Evolutionary conservation across 1,284 basidiomycete species (phyloP).

Genomic region (Ceratobasidium sp.): DNA sequence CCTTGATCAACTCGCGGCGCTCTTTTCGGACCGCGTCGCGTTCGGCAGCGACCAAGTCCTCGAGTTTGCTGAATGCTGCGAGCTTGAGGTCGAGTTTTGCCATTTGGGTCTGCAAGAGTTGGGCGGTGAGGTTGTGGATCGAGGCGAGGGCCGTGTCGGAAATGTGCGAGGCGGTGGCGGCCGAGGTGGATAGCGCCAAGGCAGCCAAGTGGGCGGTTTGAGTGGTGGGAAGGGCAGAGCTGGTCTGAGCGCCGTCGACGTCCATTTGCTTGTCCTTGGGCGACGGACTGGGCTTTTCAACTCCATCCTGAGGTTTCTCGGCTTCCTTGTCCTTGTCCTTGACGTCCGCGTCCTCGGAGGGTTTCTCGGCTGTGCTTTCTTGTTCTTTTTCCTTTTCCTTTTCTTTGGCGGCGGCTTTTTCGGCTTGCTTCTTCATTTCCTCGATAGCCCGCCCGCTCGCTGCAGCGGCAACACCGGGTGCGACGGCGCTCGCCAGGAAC

Average conservation of each 20-base stretch:
- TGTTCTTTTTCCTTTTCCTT: conserved; percentile 48
- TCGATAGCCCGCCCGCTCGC: conserved; percentile 90
- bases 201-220: conserved; percentile 80
- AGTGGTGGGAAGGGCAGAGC: conserved; percentile 66
- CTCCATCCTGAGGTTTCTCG: conserved; percentile 51
- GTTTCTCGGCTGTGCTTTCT: conserved; percentile 43
- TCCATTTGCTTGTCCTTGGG: conserved; percentile 41
- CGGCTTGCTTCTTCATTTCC: conserved; percentile 69
- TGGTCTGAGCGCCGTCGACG: conserved; percentile 40
- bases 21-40: conserved; percentile 48
- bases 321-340: conserved; percentile 44
- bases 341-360: conserved; percentile 42
- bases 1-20: conserved; percentile 16
- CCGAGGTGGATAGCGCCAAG: conserved; percentile 87
- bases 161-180: conserved; percentile 72
- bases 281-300: conserved; percentile 42
- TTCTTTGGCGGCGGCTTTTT: conserved; percentile 51
- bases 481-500: conserved; percentile 92
- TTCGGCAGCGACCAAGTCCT: conserved; percentile 88
- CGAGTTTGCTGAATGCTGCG: conserved; percentile 88
- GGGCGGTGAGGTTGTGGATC: conserved; percentile 80
- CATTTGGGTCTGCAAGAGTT: conserved; percentile 89
- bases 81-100: conserved; percentile 95
- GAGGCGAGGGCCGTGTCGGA: conserved; percentile 64
- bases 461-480: conserved; percentile 89